Conservation (phyloP, 1,139 yeast species). For the Suhomyces taliae region DNA sequence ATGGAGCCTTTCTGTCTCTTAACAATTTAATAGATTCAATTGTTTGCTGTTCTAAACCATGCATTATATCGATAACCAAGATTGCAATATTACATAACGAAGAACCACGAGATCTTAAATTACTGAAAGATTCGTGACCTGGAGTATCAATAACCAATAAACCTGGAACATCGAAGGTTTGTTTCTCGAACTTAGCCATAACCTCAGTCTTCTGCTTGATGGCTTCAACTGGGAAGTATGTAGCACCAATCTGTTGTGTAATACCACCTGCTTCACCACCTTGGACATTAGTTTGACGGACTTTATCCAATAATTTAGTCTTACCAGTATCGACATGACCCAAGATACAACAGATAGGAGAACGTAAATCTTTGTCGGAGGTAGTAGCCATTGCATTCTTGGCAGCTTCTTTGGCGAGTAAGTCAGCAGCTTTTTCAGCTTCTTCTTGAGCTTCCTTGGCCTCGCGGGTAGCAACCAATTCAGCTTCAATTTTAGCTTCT, state of each 20-base stretch:
- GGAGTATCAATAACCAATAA: slow-evolving; percentile 95
- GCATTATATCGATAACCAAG: slow-evolving; percentile 97
- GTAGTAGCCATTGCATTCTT: slow-evolving; percentile 18
- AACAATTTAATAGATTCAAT: slow-evolving; percentile 87
- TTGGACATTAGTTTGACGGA: slow-evolving; percentile 98
- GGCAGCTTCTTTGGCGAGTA: slow-evolving; percentile 25
- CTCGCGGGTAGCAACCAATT: slow-evolving; percentile 18
- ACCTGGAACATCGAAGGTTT: slow-evolving; percentile 94
- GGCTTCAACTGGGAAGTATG: slow-evolving; percentile 96
- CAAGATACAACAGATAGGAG: slow-evolving; percentile 97
- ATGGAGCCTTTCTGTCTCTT: slow-evolving; percentile 97
- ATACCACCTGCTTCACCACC: slow-evolving; percentile 99
- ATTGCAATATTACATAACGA: slow-evolving; percentile 98
- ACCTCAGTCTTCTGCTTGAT: slow-evolving; percentile 87
- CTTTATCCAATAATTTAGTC: slow-evolving; percentile 91
- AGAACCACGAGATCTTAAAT: slow-evolving; percentile 97
- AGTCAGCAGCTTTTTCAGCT: slow-evolving; percentile 27
- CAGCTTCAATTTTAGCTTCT: slow-evolving; percentile 19
- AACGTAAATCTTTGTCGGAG: slow-evolving; percentile 65
- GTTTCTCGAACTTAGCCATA: slow-evolving; percentile 84
- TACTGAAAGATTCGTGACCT: slow-evolving; percentile 99
- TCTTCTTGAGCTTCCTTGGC: slow-evolving; percentile 20
- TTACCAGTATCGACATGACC: slow-evolving; percentile 99
- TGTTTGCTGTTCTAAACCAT: slow-evolving; percentile 97
- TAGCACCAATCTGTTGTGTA: slow-evolving; percentile 99